Percentiles rank a stretch among this genome's conserved stretches.
Evolutionary conservation across 2,329 filamentous ascomycete species (phyloP).

Genomic region (Colletotrichum tamarilloi): DNA sequence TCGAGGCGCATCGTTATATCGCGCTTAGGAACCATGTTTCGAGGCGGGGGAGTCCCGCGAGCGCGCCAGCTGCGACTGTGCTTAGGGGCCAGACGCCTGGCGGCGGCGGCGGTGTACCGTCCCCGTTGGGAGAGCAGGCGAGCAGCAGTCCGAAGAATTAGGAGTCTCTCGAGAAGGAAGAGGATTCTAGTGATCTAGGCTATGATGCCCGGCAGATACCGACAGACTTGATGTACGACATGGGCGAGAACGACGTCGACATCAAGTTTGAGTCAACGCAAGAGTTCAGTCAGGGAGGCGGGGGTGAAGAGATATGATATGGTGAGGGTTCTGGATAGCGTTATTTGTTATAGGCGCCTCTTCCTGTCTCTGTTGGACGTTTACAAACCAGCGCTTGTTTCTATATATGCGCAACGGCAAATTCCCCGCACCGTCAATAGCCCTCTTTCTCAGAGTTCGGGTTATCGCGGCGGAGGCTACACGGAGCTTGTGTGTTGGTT

Average conservation of each 20-base stretch:
- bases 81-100: slow-evolving; percentile 23
- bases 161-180: not conserved
- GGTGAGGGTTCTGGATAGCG: not conserved
- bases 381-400: not conserved
- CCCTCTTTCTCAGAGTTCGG: not conserved
- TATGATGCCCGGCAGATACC: not conserved
- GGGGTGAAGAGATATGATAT: not conserved
- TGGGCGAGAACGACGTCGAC: not conserved
- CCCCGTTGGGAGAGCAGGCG: not conserved
- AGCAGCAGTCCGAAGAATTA: not conserved
- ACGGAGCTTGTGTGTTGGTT: not conserved
- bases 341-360: not conserved
- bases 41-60: slow-evolving; percentile 34
- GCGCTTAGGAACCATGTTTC: slow-evolving; percentile 28
- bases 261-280: not conserved
- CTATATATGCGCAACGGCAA: not conserved
- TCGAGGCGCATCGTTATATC: slow-evolving; percentile 57
- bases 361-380: not conserved
- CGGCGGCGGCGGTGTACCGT: not conserved
- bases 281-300: not conserved
- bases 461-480: too few relatives aligned
- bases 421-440: not conserved
- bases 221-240: not conserved
- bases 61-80: slow-evolving; percentile 30
- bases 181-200: not conserved